Base-by-base conservation (phyloP, 352 stramenopile genomes). In the Phytophthora ohioensis region DNA sequence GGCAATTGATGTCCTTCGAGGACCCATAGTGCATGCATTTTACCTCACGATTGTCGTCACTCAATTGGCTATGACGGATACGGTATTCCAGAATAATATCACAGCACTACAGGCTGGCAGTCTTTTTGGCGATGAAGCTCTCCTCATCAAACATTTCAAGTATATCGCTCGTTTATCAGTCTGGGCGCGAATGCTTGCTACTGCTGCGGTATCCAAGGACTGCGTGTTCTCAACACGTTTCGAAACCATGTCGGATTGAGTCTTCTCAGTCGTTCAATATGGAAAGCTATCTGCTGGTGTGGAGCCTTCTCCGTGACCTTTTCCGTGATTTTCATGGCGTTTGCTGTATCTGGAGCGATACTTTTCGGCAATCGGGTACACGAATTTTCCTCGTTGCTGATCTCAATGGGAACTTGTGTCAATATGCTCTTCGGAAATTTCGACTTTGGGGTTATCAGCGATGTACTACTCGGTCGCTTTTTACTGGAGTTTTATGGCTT, bases 401-500 rank as follows among this genome's bases (percentile, higher is more conserved):
- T 27, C 21, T 27, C 21, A 27, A 27, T 27, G 21, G 21, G 21
- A 27, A 27, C 21, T 27, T 27, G 1, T 27, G 21, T 27, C 17
- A 27, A 27, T 88, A 87, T 91, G 75, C 69, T 87, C 10, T 88
- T 87, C 52, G 81, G 79, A 0, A 76, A 77, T 42, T 90, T 91
- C 38, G 78, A 90, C 66, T 88, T 84, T 39, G 51, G 51, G 61
- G 78, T 27, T 27, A 27, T 27, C 1, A 27, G 21, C 21, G 21
- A 27, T 58, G 36, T 85, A 84, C 57, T 63, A 69, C n/a, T 76
- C 78, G 0, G 78, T 87, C 58, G 46, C 85, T 12, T 91, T 80
- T 66, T 91, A 91, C 67, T 90, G 83, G 83, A 59, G 55, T 15
- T 86, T 86, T 66, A 87, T 91, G 75, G 52, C 85, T 47, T 57